Percentiles rank a stretch among this genome's conserved stretches.
These are phyloP conservation scores for Allomyces javanicus DNA, from an alignment of 192 early-diverging fungal species.

Conservation along the genomic window DNA sequence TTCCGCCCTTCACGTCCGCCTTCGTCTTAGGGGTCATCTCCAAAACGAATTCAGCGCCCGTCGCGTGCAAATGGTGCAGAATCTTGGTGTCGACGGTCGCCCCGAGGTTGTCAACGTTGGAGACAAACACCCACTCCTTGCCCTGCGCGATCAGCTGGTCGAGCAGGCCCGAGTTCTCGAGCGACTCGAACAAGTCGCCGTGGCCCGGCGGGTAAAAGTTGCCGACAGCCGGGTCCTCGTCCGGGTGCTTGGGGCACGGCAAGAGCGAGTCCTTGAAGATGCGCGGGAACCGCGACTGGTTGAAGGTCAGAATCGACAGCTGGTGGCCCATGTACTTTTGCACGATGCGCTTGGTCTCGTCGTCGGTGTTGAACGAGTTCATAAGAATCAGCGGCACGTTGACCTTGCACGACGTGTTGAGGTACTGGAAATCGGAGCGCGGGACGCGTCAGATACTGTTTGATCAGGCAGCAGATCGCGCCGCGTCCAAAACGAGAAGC, in stretches of 20 bases:
- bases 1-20: conserved; percentile 98
- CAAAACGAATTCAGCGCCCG: conserved; percentile 89
- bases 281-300: conserved; percentile 87
- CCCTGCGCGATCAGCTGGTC: conserved; percentile 78
- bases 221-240: conserved; percentile 4
- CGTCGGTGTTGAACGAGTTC: conserved; percentile 99
- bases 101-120: conserved; percentile 97
- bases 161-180: conserved; percentile 80
- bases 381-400: conserved; percentile 94
- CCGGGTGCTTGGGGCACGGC: conserved; percentile 51
- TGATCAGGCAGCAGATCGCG: too few species aligned
- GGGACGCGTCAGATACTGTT: too few species aligned
- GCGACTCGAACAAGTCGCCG: conserved; percentile 91
- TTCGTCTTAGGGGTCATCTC: conserved; percentile 99
- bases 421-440: conserved; percentile 26
- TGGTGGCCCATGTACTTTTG: conserved; percentile 93
- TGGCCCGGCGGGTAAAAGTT: conserved; percentile 88
- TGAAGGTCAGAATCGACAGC: conserved; percentile 87
- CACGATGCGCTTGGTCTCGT: conserved; percentile 92
- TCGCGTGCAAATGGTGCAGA: conserved; percentile 70
- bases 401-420: conserved; percentile 75
- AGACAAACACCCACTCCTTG: conserved; percentile 97
- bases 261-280: conserved; percentile 80
- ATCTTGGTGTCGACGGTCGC: conserved; percentile 90
- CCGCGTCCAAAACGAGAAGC: not conserved